Evolutionary conservation across 257 asterid species (phyloP).

Genomic region (Nicotiana noctiflora): DNA sequence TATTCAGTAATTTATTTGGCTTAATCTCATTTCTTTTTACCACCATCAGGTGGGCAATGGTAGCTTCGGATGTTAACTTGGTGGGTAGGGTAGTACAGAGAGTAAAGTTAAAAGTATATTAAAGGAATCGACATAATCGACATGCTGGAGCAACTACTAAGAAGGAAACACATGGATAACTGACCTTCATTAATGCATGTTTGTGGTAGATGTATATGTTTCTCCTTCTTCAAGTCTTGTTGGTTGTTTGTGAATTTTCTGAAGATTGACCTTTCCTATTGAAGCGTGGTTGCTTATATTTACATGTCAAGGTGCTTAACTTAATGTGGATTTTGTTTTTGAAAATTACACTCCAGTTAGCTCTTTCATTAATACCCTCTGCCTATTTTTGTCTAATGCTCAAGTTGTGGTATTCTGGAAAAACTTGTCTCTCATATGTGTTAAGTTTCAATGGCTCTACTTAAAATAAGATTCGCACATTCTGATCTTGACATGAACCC

Average conservation of each 20-base stretch:
- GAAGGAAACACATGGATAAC: background rate
- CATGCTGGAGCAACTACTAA: background rate
- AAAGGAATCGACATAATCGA: background rate
- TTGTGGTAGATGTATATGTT: background rate
- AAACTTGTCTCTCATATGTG: no score
- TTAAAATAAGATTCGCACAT: no score
- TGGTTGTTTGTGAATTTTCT: background rate
- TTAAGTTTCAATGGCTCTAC: no score
- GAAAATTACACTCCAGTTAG: background rate
- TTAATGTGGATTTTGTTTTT: background rate
- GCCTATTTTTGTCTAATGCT: no score
- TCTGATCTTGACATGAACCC: no score
- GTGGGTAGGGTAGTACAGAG: background rate
- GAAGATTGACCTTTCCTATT: background rate
- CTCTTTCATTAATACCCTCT: background rate
- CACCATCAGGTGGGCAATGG: background rate
- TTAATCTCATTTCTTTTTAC: background rate
- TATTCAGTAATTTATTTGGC: background rate
- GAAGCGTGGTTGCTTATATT: background rate
- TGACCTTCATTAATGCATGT: background rate
- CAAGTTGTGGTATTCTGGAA: no score
- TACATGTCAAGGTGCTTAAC: background rate
- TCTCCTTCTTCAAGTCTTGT: background rate
- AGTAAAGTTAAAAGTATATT: background rate
- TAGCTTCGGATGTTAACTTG: background rate